phyloP scores from a whole-genome alignment of 352 stramenopile species.

The Phytophthora constricta region DNA sequence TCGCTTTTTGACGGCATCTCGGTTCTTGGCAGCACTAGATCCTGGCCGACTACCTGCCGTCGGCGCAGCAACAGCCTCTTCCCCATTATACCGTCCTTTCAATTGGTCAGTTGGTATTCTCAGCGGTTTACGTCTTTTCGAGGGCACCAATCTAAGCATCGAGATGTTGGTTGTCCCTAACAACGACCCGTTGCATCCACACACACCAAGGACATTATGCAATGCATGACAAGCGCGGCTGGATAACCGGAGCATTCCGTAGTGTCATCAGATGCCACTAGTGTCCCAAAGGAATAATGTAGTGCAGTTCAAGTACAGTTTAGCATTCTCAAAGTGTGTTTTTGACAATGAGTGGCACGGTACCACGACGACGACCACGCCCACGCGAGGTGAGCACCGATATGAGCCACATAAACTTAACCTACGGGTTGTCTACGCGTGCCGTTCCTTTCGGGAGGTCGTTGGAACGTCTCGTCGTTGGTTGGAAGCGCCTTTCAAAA shows the following conservation, averaged over 20 bases:
- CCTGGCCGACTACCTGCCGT: constrained; percentile 8
- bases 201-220: neutral
- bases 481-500: neutral
- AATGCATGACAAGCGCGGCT: constrained; percentile 19
- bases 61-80: constrained; percentile 7
- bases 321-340: too few relatives aligned
- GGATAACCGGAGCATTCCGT: constrained; percentile 19
- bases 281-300: too few relatives aligned
- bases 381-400: neutral
- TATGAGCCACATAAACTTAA: neutral
- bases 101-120: constrained; percentile 18
- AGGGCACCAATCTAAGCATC: too few relatives aligned
- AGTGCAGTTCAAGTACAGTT: too few relatives aligned
- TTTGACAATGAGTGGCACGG: too few relatives aligned
- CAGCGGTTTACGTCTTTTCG: neutral
- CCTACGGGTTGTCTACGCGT: neutral
- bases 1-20: constrained; percentile 43
- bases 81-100: constrained; percentile 23
- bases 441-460: too few relatives aligned
- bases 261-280: constrained; percentile 15
- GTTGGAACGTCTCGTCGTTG: neutral
- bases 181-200: too few relatives aligned
- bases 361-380: constrained; percentile 11
- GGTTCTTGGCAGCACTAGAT: constrained; percentile 28
- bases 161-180: too few relatives aligned